Percentiles rank a stretch among this genome's conserved stretches.
Evolutionary conservation across 2,329 filamentous ascomycete species (phyloP).

Genomic region (Diaporthe sp.): DNA sequence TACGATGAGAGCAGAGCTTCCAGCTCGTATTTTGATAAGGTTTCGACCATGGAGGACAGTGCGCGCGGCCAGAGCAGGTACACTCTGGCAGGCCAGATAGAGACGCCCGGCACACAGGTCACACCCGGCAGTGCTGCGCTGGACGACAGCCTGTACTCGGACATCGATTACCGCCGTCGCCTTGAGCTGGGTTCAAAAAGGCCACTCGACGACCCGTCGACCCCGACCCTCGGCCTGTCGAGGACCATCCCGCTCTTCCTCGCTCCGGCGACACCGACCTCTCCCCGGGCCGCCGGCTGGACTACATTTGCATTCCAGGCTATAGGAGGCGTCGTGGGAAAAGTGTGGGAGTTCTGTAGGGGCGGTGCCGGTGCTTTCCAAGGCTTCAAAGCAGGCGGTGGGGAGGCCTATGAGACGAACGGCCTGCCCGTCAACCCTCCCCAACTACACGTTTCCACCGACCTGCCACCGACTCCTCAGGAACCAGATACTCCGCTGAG

Average conservation of each 20-base stretch:
- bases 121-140: conserved; percentile 48
- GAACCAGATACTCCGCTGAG: conserved; percentile 19
- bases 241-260: conserved; percentile 47
- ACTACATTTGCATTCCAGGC: conserved; percentile 68
- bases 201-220: conserved; percentile 49
- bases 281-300: conserved; percentile 57
- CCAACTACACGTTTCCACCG: not conserved
- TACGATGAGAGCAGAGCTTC: conserved; percentile 41
- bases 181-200: conserved; percentile 59
- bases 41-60: conserved; percentile 39
- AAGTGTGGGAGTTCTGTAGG: conserved; percentile 87
- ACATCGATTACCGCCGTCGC: conserved; percentile 62
- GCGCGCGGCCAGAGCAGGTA: conserved; percentile 50
- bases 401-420: conserved; percentile 73
- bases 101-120: conserved; percentile 52
- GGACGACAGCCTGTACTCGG: conserved; percentile 67
- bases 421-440: conserved; percentile 33
- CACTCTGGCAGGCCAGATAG: conserved; percentile 64
- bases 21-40: conserved; percentile 46
- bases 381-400: conserved; percentile 89
- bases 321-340: conserved; percentile 76
- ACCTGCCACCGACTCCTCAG: not conserved
- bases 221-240: conserved; percentile 43
- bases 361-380: conserved; percentile 76
- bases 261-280: conserved; percentile 39